Percentiles rank a stretch among this genome's conserved stretches.
These are phyloP conservation scores for Aphanomyces cochlioides DNA, from an alignment of 352 stramenopile species.

Conservation along the genomic window DNA sequence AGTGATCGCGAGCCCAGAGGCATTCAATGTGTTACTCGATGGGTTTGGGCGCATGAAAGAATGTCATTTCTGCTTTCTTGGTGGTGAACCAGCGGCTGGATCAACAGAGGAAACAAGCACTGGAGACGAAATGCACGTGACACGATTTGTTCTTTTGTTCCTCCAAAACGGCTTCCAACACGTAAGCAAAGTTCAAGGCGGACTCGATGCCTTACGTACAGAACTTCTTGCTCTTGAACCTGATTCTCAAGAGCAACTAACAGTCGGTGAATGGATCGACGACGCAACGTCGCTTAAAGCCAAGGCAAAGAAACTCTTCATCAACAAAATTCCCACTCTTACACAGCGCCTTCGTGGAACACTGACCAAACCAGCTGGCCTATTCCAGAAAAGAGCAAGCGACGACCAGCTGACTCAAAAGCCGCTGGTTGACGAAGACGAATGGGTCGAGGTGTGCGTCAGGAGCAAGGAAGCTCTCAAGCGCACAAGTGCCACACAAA, in stretches of 20 bases:
- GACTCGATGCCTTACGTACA: slow-evolving; percentile 75
- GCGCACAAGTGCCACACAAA: slow-evolving; percentile 12
- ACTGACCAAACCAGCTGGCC: background rate
- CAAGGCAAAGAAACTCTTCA: slow-evolving; percentile 20
- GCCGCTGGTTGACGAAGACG: slow-evolving; percentile 47
- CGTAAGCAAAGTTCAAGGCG: slow-evolving; percentile 75
- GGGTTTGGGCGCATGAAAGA: slow-evolving; percentile 83
- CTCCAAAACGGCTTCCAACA: slow-evolving; percentile 84
- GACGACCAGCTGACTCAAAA: slow-evolving; percentile 1
- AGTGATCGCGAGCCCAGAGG: slow-evolving; percentile 64
- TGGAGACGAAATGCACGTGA: slow-evolving; percentile 66
- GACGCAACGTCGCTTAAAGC: slow-evolving; percentile 16
- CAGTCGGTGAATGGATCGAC: slow-evolving; percentile 42
- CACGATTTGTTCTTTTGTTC: slow-evolving; percentile 79
- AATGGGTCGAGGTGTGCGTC: slow-evolving; percentile 72
- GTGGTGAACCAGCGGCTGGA: slow-evolving; percentile 23
- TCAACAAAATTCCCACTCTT: slow-evolving; percentile 21
- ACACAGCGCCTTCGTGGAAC: slow-evolving; percentile 9
- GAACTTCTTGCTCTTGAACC: slow-evolving; percentile 58
- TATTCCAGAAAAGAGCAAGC: background rate
- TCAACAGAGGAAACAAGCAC: background rate
- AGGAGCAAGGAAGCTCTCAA: slow-evolving; percentile 47
- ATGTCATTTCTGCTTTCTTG: slow-evolving; percentile 87
- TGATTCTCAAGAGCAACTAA: slow-evolving; percentile 66
- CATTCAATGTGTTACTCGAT: slow-evolving; percentile 68